phyloP scores from a whole-genome alignment of 139 green algal genomes.

The Bryopsis sp. region DNA sequence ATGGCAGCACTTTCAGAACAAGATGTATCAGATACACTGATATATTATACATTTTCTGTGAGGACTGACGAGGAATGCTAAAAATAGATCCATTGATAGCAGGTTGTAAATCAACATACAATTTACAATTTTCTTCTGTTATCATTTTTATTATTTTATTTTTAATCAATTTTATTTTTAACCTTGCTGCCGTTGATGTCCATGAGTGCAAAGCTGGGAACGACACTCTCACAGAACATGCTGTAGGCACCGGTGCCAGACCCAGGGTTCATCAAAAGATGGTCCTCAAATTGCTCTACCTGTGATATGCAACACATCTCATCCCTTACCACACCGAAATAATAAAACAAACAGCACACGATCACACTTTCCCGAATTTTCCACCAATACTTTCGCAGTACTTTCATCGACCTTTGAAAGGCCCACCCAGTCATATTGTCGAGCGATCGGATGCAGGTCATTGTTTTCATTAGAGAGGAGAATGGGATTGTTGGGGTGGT shows the following conservation, averaged over 20 bases:
- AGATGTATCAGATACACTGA: too few relatives aligned
- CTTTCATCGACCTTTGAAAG: too few relatives aligned
- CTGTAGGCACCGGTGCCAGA: conserved; percentile 87
- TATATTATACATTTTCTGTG: too few relatives aligned
- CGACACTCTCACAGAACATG: conserved; percentile 22
- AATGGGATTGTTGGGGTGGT: too few relatives aligned
- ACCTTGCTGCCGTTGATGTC: conserved; percentile 82
- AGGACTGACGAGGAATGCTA: too few relatives aligned
- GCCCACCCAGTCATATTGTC: too few relatives aligned
- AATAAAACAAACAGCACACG: not conserved
- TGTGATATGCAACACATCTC: not conserved
- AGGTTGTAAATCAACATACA: not conserved
- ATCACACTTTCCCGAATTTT: too few relatives aligned
- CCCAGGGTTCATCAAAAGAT: conserved; percentile 85
- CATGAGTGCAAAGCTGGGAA: conserved; percentile 90
- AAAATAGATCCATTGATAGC: not conserved
- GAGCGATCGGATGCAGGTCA: too few relatives aligned
- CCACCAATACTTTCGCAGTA: too few relatives aligned
- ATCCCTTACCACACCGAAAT: not conserved
- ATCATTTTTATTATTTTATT: not conserved
- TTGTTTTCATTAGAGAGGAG: too few relatives aligned
- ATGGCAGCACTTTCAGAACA: too few relatives aligned
- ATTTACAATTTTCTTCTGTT: not conserved
- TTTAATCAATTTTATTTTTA: not conserved
- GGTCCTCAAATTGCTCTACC: conserved; percentile 52